Evolutionary conservation across 2,329 filamentous ascomycete genomes (phyloP), one percentile per base, ranked within the genome.

Genomic region (Beauveria scarabaeidicola): DNA sequence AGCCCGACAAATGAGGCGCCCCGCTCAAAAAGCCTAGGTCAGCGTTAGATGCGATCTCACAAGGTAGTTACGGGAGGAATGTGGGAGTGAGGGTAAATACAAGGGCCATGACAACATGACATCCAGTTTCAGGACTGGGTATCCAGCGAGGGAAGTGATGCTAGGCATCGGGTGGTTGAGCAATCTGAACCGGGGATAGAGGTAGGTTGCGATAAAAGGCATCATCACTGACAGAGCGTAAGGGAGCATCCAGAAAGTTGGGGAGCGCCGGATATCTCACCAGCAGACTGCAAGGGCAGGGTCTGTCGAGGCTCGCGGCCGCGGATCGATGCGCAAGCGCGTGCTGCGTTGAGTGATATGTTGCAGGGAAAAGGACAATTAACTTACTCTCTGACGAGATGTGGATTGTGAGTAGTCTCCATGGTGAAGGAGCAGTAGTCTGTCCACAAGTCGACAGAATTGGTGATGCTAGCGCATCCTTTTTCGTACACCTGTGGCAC

Each of bases 331-430:
- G 69, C 72, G 69, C 69, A 73, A 46, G 55, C 52, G 58, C 57
- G 40, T 52, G 73, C 72, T 74, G 75, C 74, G 74, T 72, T 72
- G 71, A 71, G 70, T 69, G 72, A 76, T 76, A 77, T 77, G 83
- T 86, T 80, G 83, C 81, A 81, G 85, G 81, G 81, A 86, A 86
- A 86, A 80, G 77, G 75, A 72, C 67, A 65, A 63, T 76, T 78
- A 83, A 97, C 94, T 97, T 96, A 99, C 94, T 97, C 94, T 96
- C 94, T 88, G 78, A 97, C 95, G 75, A 95, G 83, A 72, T 95
- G 90, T 69, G 90, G 84, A 72, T 96, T 91, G 77, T 99, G 94
- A 67, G 90, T 94, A 61, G 94, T 97, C 73, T 97, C 91, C 78
- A 94, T 91, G 75, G 97, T 97, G 84, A 97, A 97, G 69, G 87